Conservation (phyloP, 768 basidiomycete genomes). For the Rhizopogon salebrosus region DNA sequence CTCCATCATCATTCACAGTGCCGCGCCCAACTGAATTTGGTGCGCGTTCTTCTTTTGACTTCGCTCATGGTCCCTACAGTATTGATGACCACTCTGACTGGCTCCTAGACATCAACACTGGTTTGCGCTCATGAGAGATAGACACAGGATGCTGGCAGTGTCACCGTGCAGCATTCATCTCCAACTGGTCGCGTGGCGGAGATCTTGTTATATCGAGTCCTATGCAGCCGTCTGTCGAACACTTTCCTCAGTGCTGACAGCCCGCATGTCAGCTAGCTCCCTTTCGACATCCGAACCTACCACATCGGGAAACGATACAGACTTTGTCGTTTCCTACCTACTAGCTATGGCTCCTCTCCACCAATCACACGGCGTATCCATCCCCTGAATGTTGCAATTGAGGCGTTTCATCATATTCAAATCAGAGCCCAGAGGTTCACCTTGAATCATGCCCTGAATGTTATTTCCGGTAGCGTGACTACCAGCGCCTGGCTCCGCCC, state of each 20-base stretch:
- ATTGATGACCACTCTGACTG: background rate
- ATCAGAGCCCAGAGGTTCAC: background rate
- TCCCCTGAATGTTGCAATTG: background rate
- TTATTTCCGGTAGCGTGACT: background rate
- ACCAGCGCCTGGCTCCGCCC: background rate
- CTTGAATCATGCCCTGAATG: too few species aligned
- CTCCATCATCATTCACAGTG: too few species aligned
- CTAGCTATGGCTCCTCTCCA: background rate
- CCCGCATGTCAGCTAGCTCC: background rate
- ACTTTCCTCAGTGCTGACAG: too few species aligned
- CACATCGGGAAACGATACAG: background rate
- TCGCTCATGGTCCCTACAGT: background rate
- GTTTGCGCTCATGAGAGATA: background rate
- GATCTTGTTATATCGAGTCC: too few species aligned
- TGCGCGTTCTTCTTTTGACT: background rate
- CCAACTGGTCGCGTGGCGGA: background rate
- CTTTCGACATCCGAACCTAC: background rate
- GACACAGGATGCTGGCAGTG: background rate
- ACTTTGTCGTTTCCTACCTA: too few species aligned
- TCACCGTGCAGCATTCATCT: too few species aligned
- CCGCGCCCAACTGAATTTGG: too few species aligned
- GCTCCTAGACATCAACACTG: background rate
- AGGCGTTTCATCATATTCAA: background rate
- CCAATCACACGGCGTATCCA: background rate
- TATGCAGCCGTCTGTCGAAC: too few species aligned